Evolutionary conservation across 176 grass and related monocot species (phyloP).

Genomic region (barley (Hordeum vulgare)): DNA sequence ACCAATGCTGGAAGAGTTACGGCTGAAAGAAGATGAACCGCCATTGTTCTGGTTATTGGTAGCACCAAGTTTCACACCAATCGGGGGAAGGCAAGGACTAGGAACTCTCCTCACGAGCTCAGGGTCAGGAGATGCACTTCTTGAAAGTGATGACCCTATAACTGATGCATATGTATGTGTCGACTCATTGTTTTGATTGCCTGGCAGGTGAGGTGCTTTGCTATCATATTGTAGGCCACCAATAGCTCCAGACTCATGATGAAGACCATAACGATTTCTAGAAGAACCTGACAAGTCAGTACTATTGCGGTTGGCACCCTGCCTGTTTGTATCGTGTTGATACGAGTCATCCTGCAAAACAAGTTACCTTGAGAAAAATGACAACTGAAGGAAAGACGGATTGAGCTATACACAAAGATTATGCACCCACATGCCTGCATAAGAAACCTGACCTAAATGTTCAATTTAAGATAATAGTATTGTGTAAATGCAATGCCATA

Average conservation of each 20-base stretch:
- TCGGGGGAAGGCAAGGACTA: slow-evolving; percentile 60
- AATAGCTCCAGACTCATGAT: slow-evolving; percentile 32
- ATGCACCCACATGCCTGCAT: not conserved
- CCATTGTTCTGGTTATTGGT: slow-evolving; percentile 46
- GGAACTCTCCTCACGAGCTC: slow-evolving; percentile 58
- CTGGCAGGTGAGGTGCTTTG: slow-evolving; percentile 31
- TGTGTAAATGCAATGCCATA: not conserved
- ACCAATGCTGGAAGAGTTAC: slow-evolving; percentile 34
- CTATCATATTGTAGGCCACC: slow-evolving; percentile 29
- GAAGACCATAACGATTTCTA: slow-evolving; percentile 32
- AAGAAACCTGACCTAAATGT: not conserved
- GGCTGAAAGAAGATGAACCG: slow-evolving; percentile 50
- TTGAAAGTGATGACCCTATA: slow-evolving; percentile 66
- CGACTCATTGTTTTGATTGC: slow-evolving; percentile 37
- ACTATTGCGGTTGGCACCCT: not conserved
- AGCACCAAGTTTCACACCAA: slow-evolving; percentile 60
- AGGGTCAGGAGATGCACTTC: slow-evolving; percentile 61
- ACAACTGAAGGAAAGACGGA: not conserved
- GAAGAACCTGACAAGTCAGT: slow-evolving; percentile 36
- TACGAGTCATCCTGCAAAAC: slow-evolving; percentile 36
- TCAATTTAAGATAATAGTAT: not conserved
- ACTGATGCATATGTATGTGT: slow-evolving; percentile 61
- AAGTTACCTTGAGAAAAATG: slow-evolving; percentile 1
- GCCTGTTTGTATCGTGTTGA: slow-evolving; percentile 16
- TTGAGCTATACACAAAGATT: not conserved